These are phyloP conservation scores for Fusarium continuum DNA, from an alignment of 2,329 filamentous ascomycete species.

Conservation along the genomic window DNA sequence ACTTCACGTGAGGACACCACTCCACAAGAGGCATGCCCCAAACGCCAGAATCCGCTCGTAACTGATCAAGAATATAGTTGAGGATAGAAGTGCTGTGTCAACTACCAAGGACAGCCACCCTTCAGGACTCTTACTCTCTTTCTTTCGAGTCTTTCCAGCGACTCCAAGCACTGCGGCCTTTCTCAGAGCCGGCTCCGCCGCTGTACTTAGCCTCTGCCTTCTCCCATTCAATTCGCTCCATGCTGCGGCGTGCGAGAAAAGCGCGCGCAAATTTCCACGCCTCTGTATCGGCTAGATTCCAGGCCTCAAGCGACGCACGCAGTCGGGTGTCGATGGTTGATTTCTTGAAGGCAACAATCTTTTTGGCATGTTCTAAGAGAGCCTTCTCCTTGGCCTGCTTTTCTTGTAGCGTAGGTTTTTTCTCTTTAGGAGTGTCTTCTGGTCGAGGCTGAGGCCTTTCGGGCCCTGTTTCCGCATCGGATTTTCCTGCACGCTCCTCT, in stretches of 20 bases:
- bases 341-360: constrained; percentile 61
- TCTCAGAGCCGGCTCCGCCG: constrained; percentile 66
- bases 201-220: constrained; percentile 72
- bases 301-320: constrained; percentile 68
- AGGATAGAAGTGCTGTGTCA: not conserved
- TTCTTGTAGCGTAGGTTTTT: constrained; percentile 54
- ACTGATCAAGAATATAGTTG: not conserved
- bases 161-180: constrained; percentile 50
- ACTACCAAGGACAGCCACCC: not conserved
- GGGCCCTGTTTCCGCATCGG: constrained; percentile 6
- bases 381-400: constrained; percentile 64
- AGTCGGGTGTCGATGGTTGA: constrained; percentile 55
- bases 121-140: not conserved
- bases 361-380: constrained; percentile 59
- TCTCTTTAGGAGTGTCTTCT: constrained; percentile 46
- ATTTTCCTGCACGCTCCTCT: constrained; percentile 6
- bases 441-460: constrained; percentile 54
- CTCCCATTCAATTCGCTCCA: constrained; percentile 75
- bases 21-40: not conserved
- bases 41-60: not conserved
- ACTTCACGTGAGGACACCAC: not conserved
- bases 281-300: constrained; percentile 78
- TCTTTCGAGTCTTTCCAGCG: constrained; percentile 49
- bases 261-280: constrained; percentile 79
- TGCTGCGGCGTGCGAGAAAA: constrained; percentile 67